Base-by-base conservation (phyloP, 352 stramenopile genomes). In the Phytophthora macrochlamydospora region DNA sequence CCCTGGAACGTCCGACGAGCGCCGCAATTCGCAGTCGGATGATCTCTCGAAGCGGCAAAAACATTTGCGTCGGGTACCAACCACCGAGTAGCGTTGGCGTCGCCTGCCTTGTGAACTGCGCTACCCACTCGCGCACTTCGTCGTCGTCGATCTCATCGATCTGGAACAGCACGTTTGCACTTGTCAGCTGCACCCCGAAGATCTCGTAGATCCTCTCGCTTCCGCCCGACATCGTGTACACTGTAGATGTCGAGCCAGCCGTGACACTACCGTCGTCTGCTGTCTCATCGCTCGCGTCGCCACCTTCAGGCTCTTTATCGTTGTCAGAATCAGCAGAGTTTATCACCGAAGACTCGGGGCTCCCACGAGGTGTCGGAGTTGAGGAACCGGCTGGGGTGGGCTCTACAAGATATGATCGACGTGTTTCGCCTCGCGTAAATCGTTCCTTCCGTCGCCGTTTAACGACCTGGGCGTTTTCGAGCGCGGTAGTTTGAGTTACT, bases 11-110 rank as follows among this genome's bases (percentile, higher is more conserved):
- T 7, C 83, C 83, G 0, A 94, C 85, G 5, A 92, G 73, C 18
- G 83, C 73, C 5, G 85, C 86, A 35, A 94, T 93, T 33, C 84
- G 86, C 57, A 83, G 72, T 13, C 85, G 78, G 43, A 94, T 83
- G 38, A 93, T 91, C 60, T 94, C 86, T 11, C 86, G 86, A 44
- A 94, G 61, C 7, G 81, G 78, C 51, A 90, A 40, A 44, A 94
- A 94, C 84, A 94, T 90, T 51, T 91, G 83, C 33, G 83, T 85
- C 18, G 86, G 81, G 70, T 86, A 94, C 86, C 86, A 94, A 2
- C 86, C 86, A 30, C 83, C 81, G 2, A 92, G 73, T 12, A 94
- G 64, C 32, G 83, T 83, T 18, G 86, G 83, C 35, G 62, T 65
- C 24, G 73, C 54, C 40, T 77, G 79, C 50, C 73, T 69, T 18